Percentiles rank a stretch among this genome's conserved stretches.
Evolutionary conservation across 331 rosid genomes (phyloP).

Genomic region (Quercus tomentella): DNA sequence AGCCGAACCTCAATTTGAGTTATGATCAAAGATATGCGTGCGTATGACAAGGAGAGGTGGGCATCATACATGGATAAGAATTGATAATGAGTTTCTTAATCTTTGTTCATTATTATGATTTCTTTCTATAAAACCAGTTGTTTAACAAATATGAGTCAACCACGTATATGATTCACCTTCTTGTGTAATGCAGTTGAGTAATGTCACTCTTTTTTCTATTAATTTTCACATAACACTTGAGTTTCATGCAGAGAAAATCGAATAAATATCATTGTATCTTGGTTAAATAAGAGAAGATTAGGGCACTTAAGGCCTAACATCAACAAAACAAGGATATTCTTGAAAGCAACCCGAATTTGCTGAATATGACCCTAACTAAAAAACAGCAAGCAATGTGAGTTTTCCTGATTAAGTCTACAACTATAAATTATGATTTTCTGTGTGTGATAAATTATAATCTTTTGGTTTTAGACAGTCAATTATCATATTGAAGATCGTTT

Average conservation of each 20-base stretch:
- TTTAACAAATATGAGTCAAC: neutral
- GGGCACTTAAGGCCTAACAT: neutral
- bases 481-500: too few relatives aligned
- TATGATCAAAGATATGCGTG: neutral
- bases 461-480: too few relatives aligned
- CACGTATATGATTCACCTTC: neutral
- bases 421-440: neutral
- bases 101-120: neutral
- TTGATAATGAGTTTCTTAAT: neutral
- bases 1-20: neutral
- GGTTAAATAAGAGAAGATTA: neutral
- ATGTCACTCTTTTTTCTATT: neutral
- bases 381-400: neutral
- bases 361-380: neutral
- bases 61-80: neutral
- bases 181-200: neutral
- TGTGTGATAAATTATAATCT: too few relatives aligned
- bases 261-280: neutral
- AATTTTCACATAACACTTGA: constrained; percentile 4
- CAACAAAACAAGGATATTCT: neutral
- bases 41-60: neutral
- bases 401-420: constrained; percentile 12
- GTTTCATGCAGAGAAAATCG: neutral
- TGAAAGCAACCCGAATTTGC: neutral
- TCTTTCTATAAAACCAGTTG: neutral